Percentiles rank a stretch among this genome's conserved stretches.
These are phyloP conservation scores for Alternaria ethzedia DNA, from an alignment of 2,329 filamentous ascomycete species.

Conservation along the genomic window DNA sequence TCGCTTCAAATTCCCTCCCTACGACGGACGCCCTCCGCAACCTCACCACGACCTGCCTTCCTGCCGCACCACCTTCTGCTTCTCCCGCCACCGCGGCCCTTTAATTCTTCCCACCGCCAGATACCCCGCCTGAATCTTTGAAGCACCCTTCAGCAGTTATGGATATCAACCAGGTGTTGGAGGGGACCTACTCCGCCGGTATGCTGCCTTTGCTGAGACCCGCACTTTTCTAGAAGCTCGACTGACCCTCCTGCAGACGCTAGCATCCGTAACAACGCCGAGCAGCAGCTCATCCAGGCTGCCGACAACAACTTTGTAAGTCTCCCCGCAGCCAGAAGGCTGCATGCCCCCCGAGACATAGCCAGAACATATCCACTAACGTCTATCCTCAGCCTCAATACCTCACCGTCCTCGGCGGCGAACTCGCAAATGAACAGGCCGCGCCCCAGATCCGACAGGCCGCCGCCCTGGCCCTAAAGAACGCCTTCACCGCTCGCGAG, in stretches of 20 bases:
- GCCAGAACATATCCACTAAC: slow-evolving; percentile 38
- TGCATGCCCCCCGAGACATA: slow-evolving; percentile 16
- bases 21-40: slow-evolving; percentile 41
- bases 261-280: slow-evolving; percentile 84
- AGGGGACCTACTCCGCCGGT: slow-evolving; percentile 96
- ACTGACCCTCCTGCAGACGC: slow-evolving; percentile 70
- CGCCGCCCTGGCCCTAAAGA: slow-evolving; percentile 95
- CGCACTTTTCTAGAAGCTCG: slow-evolving; percentile 32
- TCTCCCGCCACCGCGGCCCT: slow-evolving; percentile 27
- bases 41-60: slow-evolving; percentile 27
- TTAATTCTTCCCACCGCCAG: slow-evolving; percentile 18
- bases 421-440: slow-evolving; percentile 88
- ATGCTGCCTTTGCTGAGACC: slow-evolving; percentile 48
- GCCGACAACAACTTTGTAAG: slow-evolving; percentile 95
- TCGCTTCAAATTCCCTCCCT: slow-evolving; percentile 48
- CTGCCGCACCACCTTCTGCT: slow-evolving; percentile 26
- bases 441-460: slow-evolving; percentile 87
- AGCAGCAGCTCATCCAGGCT: slow-evolving; percentile 91
- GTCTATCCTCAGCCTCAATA: slow-evolving; percentile 75
- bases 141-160: slow-evolving; percentile 64
- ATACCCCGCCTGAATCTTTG: slow-evolving; percentile 32
- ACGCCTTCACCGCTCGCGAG: slow-evolving; percentile 95
- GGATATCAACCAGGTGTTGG: slow-evolving; percentile 98
- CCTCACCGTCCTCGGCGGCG: slow-evolving; percentile 80
- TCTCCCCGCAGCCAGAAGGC: slow-evolving; percentile 28